Percentiles rank a stretch among this genome's conserved stretches.
Conservation (phyloP, 176 grass and related monocot genomes). For the Dendrocalamus sinicus region DNA sequence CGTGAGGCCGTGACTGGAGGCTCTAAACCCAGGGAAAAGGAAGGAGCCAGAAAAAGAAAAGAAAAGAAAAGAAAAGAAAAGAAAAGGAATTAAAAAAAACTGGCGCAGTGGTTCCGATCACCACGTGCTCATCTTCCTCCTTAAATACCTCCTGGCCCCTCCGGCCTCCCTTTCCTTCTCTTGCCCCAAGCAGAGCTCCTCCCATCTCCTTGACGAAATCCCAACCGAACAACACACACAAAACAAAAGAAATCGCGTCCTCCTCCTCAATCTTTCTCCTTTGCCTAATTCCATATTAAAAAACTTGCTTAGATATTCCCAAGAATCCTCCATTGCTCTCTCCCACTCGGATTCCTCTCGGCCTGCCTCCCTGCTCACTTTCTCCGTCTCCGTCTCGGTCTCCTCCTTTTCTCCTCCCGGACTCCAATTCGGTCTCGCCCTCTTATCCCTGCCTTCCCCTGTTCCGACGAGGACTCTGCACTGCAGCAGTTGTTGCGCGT, state of each 20-base stretch:
- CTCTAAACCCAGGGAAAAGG: background rate
- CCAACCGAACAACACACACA: too few relatives aligned
- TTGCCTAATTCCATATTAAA: constrained; percentile 6
- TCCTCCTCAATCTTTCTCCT: background rate
- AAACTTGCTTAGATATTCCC: constrained; percentile 42
- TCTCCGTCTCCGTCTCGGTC: background rate
- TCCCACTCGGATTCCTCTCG: constrained; percentile 16
- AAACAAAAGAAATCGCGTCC: background rate
- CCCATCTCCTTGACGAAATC: background rate
- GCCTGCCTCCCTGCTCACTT: constrained; percentile 6
- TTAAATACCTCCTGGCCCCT: constrained; percentile 32
- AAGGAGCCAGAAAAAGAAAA: background rate
- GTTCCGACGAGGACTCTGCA: background rate
- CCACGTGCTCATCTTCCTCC: constrained; percentile 43
- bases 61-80: background rate
- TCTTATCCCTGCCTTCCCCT: background rate
- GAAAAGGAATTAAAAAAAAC: background rate
- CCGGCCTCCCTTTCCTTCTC: too few relatives aligned
- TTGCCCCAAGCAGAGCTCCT: too few relatives aligned
- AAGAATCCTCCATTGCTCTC: constrained; percentile 41
- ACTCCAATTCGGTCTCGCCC: background rate
- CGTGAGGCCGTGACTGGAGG: too few relatives aligned
- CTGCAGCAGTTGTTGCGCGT: background rate
- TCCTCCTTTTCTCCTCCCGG: background rate
- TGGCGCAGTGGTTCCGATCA: background rate